phyloP scores from a whole-genome alignment of 805 yeast genomes.

The Candida parachauliodes region DNA sequence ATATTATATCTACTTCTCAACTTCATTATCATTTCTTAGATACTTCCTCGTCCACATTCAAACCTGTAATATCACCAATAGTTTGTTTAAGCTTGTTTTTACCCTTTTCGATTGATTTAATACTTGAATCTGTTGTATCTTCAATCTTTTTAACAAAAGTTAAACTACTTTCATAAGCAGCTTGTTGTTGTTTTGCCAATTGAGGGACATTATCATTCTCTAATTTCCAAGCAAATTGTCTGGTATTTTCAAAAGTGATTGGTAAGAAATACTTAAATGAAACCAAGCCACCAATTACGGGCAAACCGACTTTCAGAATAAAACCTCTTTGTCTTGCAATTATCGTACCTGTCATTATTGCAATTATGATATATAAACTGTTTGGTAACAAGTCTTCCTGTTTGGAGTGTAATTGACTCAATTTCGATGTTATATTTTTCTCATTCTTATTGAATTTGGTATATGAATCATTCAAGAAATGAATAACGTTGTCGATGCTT shows the following conservation, averaged over 20 bases:
- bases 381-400: constrained; percentile 73
- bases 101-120: constrained; percentile 31
- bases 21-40: constrained; percentile 37
- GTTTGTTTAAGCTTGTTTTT: constrained; percentile 38
- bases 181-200: constrained; percentile 59
- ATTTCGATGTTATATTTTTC: constrained; percentile 57
- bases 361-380: constrained; percentile 62
- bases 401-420: constrained; percentile 59
- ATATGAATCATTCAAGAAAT: constrained; percentile 46
- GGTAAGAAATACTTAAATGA: constrained; percentile 75
- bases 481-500: constrained; percentile 21
- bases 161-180: constrained; percentile 43
- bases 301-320: constrained; percentile 51
- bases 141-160: constrained; percentile 43
- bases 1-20: too few species aligned
- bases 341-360: constrained; percentile 69
- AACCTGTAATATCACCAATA: constrained; percentile 59
- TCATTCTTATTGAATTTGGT: constrained; percentile 55
- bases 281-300: constrained; percentile 55
- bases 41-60: constrained; percentile 62
- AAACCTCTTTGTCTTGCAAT: constrained; percentile 65
- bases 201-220: constrained; percentile 62
- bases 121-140: constrained; percentile 36
- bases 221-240: constrained; percentile 52
- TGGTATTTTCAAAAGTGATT: constrained; percentile 60